Base-by-base conservation (phyloP, 768 basidiomycete genomes). In the Dacryopinax spathularia region DNA sequence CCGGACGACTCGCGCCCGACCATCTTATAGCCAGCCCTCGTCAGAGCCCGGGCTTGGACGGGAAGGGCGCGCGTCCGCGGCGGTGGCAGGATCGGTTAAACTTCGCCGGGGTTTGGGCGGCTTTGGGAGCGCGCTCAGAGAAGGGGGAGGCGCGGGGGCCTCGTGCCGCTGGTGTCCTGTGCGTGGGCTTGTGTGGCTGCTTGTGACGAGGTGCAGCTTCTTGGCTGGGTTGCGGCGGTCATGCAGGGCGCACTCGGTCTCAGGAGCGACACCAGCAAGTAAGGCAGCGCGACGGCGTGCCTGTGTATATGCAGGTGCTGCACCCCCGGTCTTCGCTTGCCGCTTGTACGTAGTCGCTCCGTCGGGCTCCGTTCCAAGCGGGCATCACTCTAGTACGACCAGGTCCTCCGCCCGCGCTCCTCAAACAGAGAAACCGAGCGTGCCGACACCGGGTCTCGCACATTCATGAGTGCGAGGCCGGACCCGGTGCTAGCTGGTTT, bases 401-500 rank as follows among this genome's bases (percentile, higher is more conserved):
- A 56, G 20, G 25, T 3, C 48, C 25, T 56, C 25, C 18, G 48
- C 48, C 48, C 48, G 29, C 48, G 48, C 48, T 56, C 48, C 25
- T 27, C 48, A 56, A 29, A 56, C 48, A 5, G n/a, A 27, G 48
- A 56, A 56, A 56, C 48, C 48, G 48, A 22, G 48, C 48, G 48
- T 56, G 25, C 48, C 48, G 48, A 56, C 48, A 56, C 48, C 48
- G 25, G 31, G 31, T 22, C 48, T 29, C 48, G 48, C 48, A 20
- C 10, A 22, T 10, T 27, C 29, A 56, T 29, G 39, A 56, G 31
- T 20, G 20, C 29, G 48, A 56, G 48, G 5, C 48, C 48, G 25
- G 48, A 56, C 48, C 31, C 48, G 48, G 48, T 56, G 48, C 48
- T 56, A 56, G 48, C 48, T 3, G 48, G 25, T 56, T 56, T 56